Evolutionary conservation across 2,329 filamentous ascomycete genomes (phyloP).

Genomic region (Rachicladosporium sp.): DNA sequence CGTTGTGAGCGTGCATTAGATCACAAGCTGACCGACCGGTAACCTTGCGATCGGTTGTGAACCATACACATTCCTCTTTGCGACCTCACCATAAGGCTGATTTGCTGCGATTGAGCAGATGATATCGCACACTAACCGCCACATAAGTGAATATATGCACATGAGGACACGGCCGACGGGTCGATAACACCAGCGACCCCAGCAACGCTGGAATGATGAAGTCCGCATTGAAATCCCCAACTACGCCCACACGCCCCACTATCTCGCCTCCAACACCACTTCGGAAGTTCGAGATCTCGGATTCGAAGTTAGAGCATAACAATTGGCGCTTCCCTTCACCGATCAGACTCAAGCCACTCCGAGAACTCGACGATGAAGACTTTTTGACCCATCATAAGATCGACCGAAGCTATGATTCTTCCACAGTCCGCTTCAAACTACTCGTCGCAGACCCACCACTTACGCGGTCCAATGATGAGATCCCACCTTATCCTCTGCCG

Average conservation of each 20-base stretch:
- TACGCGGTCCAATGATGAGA: slow-evolving; percentile 17
- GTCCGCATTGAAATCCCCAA: too few relatives aligned
- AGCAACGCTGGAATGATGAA: too few relatives aligned
- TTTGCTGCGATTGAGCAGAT: too few relatives aligned
- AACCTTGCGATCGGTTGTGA: too few relatives aligned
- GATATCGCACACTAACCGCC: too few relatives aligned
- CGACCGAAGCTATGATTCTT: slow-evolving; percentile 24
- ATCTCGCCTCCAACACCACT: slow-evolving; percentile 5
- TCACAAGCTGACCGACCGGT: too few relatives aligned
- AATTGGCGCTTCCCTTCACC: slow-evolving; percentile 20
- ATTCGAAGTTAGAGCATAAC: slow-evolving; percentile 23
- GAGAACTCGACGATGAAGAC: slow-evolving; percentile 21
- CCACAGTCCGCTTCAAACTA: slow-evolving; percentile 23
- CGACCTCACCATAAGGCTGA: too few relatives aligned
- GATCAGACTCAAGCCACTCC: slow-evolving; percentile 18
- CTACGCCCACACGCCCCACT: not conserved
- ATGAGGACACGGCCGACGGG: too few relatives aligned
- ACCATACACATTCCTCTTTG: too few relatives aligned
- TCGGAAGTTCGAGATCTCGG: slow-evolving; percentile 20
- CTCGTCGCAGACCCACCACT: slow-evolving; percentile 10
- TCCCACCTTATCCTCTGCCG: slow-evolving; percentile 15
- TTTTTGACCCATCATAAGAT: slow-evolving; percentile 24
- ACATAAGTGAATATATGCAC: too few relatives aligned
- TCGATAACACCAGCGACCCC: too few relatives aligned
- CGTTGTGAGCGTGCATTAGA: too few relatives aligned